Evolutionary conservation across 2,329 filamentous ascomycete species (phyloP), one percentile per base, ranked within the genome.

Genomic region (Helotiales sp.): DNA sequence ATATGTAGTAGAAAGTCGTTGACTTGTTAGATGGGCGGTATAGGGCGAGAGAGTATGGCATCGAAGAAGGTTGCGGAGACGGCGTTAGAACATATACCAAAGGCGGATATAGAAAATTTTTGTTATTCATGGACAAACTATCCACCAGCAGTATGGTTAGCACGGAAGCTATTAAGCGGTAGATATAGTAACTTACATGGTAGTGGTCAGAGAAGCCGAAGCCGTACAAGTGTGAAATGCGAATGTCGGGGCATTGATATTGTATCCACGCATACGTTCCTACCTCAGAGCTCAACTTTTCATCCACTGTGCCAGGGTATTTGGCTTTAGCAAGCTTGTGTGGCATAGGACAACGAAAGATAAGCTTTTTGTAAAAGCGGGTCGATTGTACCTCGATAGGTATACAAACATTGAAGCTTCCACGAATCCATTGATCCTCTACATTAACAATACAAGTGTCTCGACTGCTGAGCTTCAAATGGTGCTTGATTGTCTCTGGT

Each of bases 321-420:
- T 50, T 71, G 57, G 47, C 66, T 72, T 73, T 66, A 37, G 69
- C 69, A 68, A 72, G 71, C 71, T 72, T 71, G 64, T 74, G 70
- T 72, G 69, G 71, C 67, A 73, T 71, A 69, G 72, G 70, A 69
- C 72, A 73, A 43, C 71, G 71, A 69, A 74, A 72, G 54, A 74
- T 73, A 22, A 79, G 54, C 54, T 73, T 77, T 60, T 69, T 60
- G 20, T 57, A 10, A 61, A 40, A 65, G 64, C 58, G 17, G n/a
- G 68, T 63, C 20, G 71, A 76, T 40, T 62, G 61, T 66, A 77
- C 73, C 60, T 76, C 70, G 22, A 79, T 67, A 49, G 73, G n/a
- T n/a, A n/a, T n/a, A n/a, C n/a, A n/a, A n/a, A 79, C 63, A 69
- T 80, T 79, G 70, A 79, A 79, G 72, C 71, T 73, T 17, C 78